Conservation (phyloP, 2,329 filamentous ascomycete genomes). For the Apiospora hydei region DNA sequence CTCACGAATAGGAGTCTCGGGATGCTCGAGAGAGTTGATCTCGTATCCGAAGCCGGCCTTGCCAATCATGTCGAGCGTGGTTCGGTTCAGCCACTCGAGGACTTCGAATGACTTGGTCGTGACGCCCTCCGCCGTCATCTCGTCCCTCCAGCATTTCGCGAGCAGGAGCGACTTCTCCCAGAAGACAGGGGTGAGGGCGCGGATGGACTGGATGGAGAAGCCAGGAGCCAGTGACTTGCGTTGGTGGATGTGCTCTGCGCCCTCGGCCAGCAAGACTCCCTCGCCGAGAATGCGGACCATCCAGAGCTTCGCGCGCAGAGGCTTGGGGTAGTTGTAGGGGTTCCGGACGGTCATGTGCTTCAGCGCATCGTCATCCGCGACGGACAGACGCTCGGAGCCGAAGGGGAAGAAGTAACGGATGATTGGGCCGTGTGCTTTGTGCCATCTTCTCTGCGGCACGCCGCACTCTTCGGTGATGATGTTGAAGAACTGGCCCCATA, state of each 20-base stretch:
- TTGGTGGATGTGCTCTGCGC: slow-evolving; percentile 50
- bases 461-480: slow-evolving; percentile 52
- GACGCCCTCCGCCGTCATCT: slow-evolving; percentile 41
- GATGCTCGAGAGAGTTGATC: slow-evolving; percentile 47
- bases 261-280: slow-evolving; percentile 51
- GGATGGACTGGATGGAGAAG: slow-evolving; percentile 49
- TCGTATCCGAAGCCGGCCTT: slow-evolving; percentile 50
- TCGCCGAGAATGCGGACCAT: slow-evolving; percentile 53
- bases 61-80: slow-evolving; percentile 53
- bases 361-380: slow-evolving; percentile 52
- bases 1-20: slow-evolving; percentile 46
- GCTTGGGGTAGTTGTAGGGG: slow-evolving; percentile 49
- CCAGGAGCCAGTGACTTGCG: slow-evolving; percentile 48
- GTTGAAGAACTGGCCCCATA: slow-evolving; percentile 51
- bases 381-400: slow-evolving; percentile 50
- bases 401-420: slow-evolving; percentile 56
- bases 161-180: slow-evolving; percentile 50
- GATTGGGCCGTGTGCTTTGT: slow-evolving; percentile 48
- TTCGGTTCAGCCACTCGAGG: slow-evolving; percentile 52
- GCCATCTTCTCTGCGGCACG: slow-evolving; percentile 51
- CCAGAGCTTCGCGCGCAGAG: slow-evolving; percentile 47
- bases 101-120: slow-evolving; percentile 45
- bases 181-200: slow-evolving; percentile 46
- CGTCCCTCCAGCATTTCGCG: slow-evolving; percentile 50
- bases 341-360: slow-evolving; percentile 53